Conservation (phyloP, 148 eudicot species). For the Rhododendron vialii region DNA sequence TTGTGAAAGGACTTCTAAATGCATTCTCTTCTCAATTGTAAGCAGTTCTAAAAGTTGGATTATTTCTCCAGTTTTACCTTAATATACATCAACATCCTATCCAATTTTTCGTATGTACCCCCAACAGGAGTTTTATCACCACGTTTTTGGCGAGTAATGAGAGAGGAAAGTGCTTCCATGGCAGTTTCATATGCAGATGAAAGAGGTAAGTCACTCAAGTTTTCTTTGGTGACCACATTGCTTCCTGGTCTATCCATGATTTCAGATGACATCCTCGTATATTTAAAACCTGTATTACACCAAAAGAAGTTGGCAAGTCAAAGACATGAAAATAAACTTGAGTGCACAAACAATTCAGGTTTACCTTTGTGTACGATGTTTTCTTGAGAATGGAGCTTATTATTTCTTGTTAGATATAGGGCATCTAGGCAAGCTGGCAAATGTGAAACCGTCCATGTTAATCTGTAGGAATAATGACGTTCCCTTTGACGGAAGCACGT, state of each 20-base stretch:
- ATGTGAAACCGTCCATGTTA: constrained; percentile 27
- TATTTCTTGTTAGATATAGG: constrained; percentile 14
- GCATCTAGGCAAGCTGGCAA: constrained; percentile 25
- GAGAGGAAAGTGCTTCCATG: constrained; percentile 86
- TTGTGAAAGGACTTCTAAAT: background rate
- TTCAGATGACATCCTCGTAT: constrained; percentile 37
- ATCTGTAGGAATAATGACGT: constrained; percentile 22
- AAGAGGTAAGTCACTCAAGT: constrained; percentile 22
- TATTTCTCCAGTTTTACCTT: constrained; percentile 38
- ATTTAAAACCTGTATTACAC: constrained; percentile 31
- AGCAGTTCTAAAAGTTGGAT: background rate
- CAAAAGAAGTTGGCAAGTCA: constrained; percentile 11
- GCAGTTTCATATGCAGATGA: constrained; percentile 60
- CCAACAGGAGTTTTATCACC: constrained; percentile 36
- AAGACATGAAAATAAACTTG: background rate
- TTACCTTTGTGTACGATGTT: constrained; percentile 27
- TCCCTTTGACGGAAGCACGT: constrained; percentile 27
- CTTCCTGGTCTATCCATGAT: constrained; percentile 24
- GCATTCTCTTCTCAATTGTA: background rate
- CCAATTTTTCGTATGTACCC: constrained; percentile 54
- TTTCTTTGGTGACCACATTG: constrained; percentile 20
- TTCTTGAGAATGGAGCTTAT: constrained; percentile 26
- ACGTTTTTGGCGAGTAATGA: constrained; percentile 62
- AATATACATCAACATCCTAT: constrained; percentile 69
- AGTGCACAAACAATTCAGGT: background rate